A percentile compares a stretch with the other conserved stretches of the same genome.
Conservation (phyloP, 2,329 filamentous ascomycete genomes). For the Pseudogymnoascus sp. region DNA sequence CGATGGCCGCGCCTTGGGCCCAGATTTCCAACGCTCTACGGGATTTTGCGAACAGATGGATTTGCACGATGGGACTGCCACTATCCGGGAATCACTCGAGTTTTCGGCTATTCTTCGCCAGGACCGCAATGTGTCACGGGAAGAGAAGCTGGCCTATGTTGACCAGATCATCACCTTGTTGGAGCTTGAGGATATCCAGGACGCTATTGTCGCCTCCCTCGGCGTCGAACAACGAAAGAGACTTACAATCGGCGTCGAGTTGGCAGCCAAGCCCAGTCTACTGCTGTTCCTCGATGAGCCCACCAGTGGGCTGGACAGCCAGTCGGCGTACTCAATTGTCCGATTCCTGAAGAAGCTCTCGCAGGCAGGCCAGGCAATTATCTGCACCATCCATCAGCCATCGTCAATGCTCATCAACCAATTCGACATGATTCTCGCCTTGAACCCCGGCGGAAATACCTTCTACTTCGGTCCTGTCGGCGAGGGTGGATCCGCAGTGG, state of each 20-base stretch:
- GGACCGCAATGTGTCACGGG: conserved; percentile 58
- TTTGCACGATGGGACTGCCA: conserved; percentile 73
- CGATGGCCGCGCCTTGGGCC: conserved; percentile 58
- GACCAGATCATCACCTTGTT: conserved; percentile 62
- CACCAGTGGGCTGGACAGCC: conserved; percentile 53
- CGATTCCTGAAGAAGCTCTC: conserved; percentile 55
- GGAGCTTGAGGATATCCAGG: conserved; percentile 58
- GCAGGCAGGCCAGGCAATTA: conserved; percentile 42
- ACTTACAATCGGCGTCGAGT: conserved; percentile 51
- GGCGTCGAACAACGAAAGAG: conserved; percentile 56
- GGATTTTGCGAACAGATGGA: conserved; percentile 92
- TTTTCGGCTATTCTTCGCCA: conserved; percentile 88
- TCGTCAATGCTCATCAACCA: conserved; percentile 44
- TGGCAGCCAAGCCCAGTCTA: conserved; percentile 48
- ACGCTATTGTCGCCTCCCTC: conserved; percentile 54
- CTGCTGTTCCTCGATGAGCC: conserved; percentile 57
- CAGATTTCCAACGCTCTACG: conserved; percentile 65
- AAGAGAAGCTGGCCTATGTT: conserved; percentile 80
- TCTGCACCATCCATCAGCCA: conserved; percentile 50
- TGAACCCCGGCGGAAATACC: conserved; percentile 56
- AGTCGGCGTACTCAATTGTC: conserved; percentile 56
- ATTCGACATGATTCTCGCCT: conserved; percentile 55
- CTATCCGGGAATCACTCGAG: conserved; percentile 78
- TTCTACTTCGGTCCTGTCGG: conserved; percentile 65
- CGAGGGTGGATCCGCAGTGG: conserved; percentile 46